Evolutionary conservation across 2,329 filamentous ascomycete genomes (phyloP).

Genomic region (Byssoonygena ceratinophila): DNA sequence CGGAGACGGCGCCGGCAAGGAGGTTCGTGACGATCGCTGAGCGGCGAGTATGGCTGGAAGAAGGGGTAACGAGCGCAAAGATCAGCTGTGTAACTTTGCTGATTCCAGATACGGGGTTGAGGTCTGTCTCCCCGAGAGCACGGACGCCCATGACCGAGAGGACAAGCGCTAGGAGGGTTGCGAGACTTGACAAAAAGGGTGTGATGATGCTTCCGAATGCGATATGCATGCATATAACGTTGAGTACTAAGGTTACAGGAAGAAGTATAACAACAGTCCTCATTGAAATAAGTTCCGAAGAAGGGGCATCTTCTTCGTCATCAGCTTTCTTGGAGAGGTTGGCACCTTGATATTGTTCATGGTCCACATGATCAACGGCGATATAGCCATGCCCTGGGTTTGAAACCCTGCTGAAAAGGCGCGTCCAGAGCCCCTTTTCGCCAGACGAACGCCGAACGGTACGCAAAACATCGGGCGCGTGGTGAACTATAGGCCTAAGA

Average conservation of each 20-base stretch:
- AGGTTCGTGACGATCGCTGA: constrained; percentile 84
- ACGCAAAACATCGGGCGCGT: constrained; percentile 32
- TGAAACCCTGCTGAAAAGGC: constrained; percentile 16
- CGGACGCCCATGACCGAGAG: constrained; percentile 55
- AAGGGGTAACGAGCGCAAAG: constrained; percentile 80
- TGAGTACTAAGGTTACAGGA: constrained; percentile 63
- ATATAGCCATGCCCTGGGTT: constrained; percentile 12
- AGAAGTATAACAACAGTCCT: constrained; percentile 65
- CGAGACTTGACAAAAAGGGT: constrained; percentile 60
- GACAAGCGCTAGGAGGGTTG: constrained; percentile 72
- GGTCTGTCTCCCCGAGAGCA: constrained; percentile 67
- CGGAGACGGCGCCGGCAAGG: constrained; percentile 78
- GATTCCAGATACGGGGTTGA: constrained; percentile 94
- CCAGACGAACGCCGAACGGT: constrained; percentile 23
- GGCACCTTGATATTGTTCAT: constrained; percentile 23
- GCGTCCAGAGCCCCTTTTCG: constrained; percentile 21
- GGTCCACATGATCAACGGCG: constrained; percentile 22
- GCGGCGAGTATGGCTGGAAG: constrained; percentile 66
- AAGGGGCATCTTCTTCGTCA: constrained; percentile 66
- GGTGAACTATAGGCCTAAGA: constrained; percentile 49
- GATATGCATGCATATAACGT: constrained; percentile 67
- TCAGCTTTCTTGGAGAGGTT: constrained; percentile 23
- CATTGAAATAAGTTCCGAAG: constrained; percentile 66
- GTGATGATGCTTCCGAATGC: constrained; percentile 78
- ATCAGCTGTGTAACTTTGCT: constrained; percentile 92